These are phyloP conservation scores for Potentilla sterilis DNA, from an alignment of 306 rosid genomes.

Conservation along the genomic window DNA sequence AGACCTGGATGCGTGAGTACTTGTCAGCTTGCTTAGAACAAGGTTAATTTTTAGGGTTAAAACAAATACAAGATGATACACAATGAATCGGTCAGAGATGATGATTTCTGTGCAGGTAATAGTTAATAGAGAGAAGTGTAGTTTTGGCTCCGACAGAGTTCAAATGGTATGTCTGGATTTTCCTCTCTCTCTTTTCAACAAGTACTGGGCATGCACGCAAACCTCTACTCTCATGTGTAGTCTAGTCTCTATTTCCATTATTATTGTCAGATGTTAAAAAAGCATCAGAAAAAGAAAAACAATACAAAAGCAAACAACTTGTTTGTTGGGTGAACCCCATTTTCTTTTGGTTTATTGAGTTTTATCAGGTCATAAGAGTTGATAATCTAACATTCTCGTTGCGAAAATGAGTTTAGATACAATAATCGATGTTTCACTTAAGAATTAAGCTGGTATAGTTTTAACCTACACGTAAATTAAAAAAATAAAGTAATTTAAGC, in stretches of 20 bases:
- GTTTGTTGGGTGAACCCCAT: no score
- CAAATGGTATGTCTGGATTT: conserved; percentile 40
- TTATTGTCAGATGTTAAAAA: not conserved
- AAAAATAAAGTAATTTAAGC: no score
- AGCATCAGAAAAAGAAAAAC: not conserved
- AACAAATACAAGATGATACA: not conserved
- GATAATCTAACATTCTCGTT: no score
- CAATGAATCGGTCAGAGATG: not conserved
- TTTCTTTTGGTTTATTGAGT: no score
- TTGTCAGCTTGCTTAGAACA: conserved; percentile 7
- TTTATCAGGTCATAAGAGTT: no score
- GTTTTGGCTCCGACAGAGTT: conserved; percentile 24
- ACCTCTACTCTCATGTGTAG: not conserved
- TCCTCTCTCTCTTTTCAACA: conserved; percentile 31
- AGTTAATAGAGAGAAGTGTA: not conserved
- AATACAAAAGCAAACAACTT: not conserved
- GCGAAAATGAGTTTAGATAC: no score
- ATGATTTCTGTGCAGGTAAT: not conserved
- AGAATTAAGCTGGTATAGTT: no score
- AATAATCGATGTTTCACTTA: no score
- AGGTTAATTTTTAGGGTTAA: not conserved
- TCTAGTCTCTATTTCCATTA: not conserved
- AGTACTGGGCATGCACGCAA: conserved; percentile 26
- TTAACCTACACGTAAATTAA: no score
- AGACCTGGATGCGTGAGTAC: conserved; percentile 4